Conservation (phyloP, 305 asterid genomes). For the Ilex paraguariensis region DNA sequence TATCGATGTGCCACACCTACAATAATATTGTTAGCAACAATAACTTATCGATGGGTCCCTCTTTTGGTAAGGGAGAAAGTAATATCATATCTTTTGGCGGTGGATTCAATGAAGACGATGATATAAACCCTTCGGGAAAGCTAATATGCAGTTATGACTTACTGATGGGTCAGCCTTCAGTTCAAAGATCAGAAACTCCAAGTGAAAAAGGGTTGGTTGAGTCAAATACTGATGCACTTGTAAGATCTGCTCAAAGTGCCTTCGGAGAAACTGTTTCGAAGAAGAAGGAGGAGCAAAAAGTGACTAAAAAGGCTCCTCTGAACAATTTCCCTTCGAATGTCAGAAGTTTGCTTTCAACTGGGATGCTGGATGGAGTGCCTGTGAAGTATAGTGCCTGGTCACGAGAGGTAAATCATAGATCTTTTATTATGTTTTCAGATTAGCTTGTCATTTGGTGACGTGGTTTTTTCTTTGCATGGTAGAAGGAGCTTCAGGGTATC, state of each 20-base stretch:
- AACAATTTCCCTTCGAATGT: conserved; percentile 31
- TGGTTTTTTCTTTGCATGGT: conserved; percentile 6
- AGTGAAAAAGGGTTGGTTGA: conserved; percentile 10
- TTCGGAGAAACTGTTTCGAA: conserved; percentile 10
- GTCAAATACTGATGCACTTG: conserved; percentile 12
- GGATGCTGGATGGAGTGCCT: conserved; percentile 27
- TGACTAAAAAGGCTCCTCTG: conserved; percentile 17
- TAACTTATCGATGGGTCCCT: conserved; percentile 11
- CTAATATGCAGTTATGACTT: conserved; percentile 26
- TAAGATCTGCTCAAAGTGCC: conserved; percentile 13
- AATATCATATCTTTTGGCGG: conserved; percentile 29
- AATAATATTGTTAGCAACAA: conserved; percentile 9
- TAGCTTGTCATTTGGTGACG: background rate
- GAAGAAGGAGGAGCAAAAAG: conserved; percentile 17
- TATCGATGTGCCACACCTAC: background rate
- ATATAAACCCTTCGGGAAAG: conserved; percentile 19
- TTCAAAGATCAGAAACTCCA: conserved; percentile 14
- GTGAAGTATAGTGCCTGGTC: conserved; percentile 30
- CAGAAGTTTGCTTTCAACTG: conserved; percentile 29
- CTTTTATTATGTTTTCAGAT: conserved; percentile 1
- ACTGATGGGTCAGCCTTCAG: conserved; percentile 19
- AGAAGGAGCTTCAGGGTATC: conserved; percentile 26
- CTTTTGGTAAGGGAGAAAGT: conserved; percentile 20
- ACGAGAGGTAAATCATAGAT: conserved; percentile 17
- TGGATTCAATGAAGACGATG: conserved; percentile 12